Conservation (phyloP, 2,329 filamentous ascomycete species). For the Epicoccum nigrum region DNA sequence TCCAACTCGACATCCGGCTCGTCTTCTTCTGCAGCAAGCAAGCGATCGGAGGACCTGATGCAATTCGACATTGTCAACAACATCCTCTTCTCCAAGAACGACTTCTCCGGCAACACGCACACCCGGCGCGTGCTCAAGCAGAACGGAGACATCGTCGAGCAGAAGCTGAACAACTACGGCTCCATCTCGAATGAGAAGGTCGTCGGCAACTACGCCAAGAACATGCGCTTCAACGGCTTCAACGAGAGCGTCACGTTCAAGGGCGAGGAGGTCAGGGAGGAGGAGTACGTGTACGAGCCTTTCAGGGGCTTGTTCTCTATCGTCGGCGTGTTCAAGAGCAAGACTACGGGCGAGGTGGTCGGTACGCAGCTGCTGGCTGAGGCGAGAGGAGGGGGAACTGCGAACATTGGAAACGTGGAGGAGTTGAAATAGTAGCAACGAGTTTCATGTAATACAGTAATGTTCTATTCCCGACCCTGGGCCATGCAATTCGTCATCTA, state of each 20-base stretch:
- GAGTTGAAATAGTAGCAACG: constrained; percentile 1
- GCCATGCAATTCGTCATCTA: too few species aligned
- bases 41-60: constrained; percentile 39
- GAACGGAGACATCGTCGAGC: constrained; percentile 61
- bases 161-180: constrained; percentile 61
- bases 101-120: constrained; percentile 60
- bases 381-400: constrained; percentile 59
- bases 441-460: too few species aligned
- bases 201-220: constrained; percentile 58
- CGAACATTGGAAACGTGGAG: constrained; percentile 52
- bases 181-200: constrained; percentile 51
- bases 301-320: constrained; percentile 55
- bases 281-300: constrained; percentile 61
- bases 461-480: too few species aligned
- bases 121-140: constrained; percentile 64
- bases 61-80: constrained; percentile 61
- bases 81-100: constrained; percentile 66
- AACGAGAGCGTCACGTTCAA: constrained; percentile 47
- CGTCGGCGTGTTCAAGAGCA: constrained; percentile 57
- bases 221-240: constrained; percentile 64
- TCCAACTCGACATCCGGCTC: constrained; percentile 11
- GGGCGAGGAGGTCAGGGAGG: constrained; percentile 56
- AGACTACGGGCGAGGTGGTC: constrained; percentile 55
- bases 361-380: constrained; percentile 61
- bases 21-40: constrained; percentile 25